Evolutionary conservation across 805 yeast species (phyloP), one percentile per base, ranked within the genome.

Genomic region (Komagataella kurtzmanii): DNA sequence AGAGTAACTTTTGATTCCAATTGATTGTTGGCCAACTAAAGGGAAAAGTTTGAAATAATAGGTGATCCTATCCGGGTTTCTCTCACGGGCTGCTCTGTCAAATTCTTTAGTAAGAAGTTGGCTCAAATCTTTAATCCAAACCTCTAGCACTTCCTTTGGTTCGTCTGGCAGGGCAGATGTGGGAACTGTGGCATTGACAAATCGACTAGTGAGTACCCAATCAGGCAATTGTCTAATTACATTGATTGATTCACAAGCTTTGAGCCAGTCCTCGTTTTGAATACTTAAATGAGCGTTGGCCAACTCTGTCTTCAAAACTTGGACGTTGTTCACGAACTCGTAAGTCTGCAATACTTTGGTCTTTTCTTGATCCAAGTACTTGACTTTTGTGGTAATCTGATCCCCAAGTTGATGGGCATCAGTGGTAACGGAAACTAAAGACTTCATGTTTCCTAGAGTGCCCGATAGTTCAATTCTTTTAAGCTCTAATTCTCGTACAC

Each of bases 41-140:
- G 99, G 99, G 63, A 93, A 91, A 58, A 89, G 69, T 59, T 85
- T 85, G 69, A 91, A 93, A 63, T 81, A 87, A 52, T 81, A 72
- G 0, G 97, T 87, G 51, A 93, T 69, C 51, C 79, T 73, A 47
- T 77, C 81, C 52, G 87, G 87, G 58, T 88, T 80, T 51, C 77
- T 79, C 0, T 69, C 67, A 8, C 68, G 64, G 1, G 97, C 85
- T 0, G 97, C 95, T 46, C 73, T 72, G 48, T 74, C 74, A 65
- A 93, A 93, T 57, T 82, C 83, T 8, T 69, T 60, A 43, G 72
- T 66, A 59, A 90, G 88, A 2, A 79, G 66, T 1, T 62, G 62
- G 4, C 77, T 80, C 53, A 93, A 70, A 44, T 80, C 74, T 1
- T 67, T 69, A 3, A 80, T 74, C 81, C 95, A 86, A 12, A 69